Percentiles rank a stretch among this genome's conserved stretches.
Conservation (phyloP, 2,329 filamentous ascomycete genomes). For the Clarireedia homoeocarpa region DNA sequence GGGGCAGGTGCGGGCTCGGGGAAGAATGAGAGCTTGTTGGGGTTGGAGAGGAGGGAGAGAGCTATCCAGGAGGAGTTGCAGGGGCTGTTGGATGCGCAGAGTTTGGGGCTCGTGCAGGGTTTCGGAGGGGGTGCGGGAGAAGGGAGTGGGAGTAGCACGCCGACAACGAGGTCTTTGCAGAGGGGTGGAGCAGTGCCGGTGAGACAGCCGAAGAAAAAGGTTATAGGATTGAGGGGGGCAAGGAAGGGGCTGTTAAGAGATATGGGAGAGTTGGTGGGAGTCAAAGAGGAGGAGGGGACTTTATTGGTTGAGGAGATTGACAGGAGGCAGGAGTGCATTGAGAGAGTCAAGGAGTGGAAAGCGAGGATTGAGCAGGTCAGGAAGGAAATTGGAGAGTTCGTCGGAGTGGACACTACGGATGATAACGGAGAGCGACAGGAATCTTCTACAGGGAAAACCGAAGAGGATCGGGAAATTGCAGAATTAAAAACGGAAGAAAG, state of each 20-base stretch:
- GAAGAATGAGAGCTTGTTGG: conserved; percentile 29
- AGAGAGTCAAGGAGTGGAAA: conserved; percentile 47
- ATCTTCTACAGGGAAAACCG: conserved; percentile 35
- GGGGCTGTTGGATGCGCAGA: conserved; percentile 50
- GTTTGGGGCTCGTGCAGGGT: conserved; percentile 35
- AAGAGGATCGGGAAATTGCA: conserved; percentile 51
- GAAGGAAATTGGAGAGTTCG: conserved; percentile 2
- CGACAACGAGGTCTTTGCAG: conserved; percentile 15
- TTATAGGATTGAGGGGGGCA: conserved; percentile 51
- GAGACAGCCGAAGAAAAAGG: conserved; percentile 45
- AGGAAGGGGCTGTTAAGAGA: conserved; percentile 56
- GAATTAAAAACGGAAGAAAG: conserved; percentile 48
- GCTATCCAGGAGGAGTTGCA: conserved; percentile 51
- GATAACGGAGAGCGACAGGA: conserved; percentile 47
- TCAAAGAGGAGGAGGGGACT: conserved; percentile 63
- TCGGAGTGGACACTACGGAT: conserved; percentile 27
- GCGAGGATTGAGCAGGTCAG: conserved; percentile 30
- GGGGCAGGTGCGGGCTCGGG: not conserved
- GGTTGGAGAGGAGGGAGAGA: conserved; percentile 39
- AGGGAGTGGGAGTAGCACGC: conserved; percentile 27
- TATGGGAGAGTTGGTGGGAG: conserved; percentile 54
- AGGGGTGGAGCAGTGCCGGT: conserved; percentile 44
- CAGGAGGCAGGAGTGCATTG: conserved; percentile 49
- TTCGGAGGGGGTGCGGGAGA: conserved; percentile 28
- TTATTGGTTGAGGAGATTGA: conserved; percentile 49